These are phyloP conservation scores for Thelonectria rubi DNA, from an alignment of 2,329 filamentous ascomycete species.

Conservation along the genomic window DNA sequence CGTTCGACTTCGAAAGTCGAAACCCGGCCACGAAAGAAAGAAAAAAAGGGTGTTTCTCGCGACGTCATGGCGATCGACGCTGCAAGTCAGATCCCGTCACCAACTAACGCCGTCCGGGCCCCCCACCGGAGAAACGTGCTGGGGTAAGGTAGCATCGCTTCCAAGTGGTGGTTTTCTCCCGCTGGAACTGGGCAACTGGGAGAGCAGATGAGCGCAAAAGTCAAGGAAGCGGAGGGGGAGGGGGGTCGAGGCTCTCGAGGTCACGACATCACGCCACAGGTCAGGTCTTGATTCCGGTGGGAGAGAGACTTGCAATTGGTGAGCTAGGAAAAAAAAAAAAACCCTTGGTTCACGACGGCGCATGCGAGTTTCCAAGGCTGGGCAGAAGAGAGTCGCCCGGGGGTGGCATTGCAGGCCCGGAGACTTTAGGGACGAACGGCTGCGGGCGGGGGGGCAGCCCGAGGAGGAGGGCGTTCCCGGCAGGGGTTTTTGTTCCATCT, in stretches of 20 bases:
- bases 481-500: neutral
- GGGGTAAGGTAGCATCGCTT: constrained; percentile 17
- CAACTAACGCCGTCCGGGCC: constrained; percentile 4
- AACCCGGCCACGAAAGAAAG: neutral
- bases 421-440: neutral
- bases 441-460: neutral
- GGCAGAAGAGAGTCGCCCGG: too few relatives aligned
- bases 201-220: too few relatives aligned
- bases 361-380: too few relatives aligned
- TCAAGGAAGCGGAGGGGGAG: too few relatives aligned
- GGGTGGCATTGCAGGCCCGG: neutral
- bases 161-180: neutral
- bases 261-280: too few relatives aligned
- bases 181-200: neutral
- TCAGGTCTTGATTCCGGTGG: too few relatives aligned
- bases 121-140: neutral
- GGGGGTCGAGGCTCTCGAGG: too few relatives aligned
- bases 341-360: too few relatives aligned
- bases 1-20: neutral
- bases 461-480: neutral
- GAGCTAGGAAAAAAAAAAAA: too few relatives aligned
- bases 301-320: too few relatives aligned
- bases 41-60: neutral
- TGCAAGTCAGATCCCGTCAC: constrained; percentile 21
- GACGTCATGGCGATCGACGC: constrained; percentile 25